Percentiles rank a stretch among this genome's conserved stretches.
phyloP scores from a whole-genome alignment of 2,329 filamentous ascomycete genomes.

The Alternaria gansuensis region DNA sequence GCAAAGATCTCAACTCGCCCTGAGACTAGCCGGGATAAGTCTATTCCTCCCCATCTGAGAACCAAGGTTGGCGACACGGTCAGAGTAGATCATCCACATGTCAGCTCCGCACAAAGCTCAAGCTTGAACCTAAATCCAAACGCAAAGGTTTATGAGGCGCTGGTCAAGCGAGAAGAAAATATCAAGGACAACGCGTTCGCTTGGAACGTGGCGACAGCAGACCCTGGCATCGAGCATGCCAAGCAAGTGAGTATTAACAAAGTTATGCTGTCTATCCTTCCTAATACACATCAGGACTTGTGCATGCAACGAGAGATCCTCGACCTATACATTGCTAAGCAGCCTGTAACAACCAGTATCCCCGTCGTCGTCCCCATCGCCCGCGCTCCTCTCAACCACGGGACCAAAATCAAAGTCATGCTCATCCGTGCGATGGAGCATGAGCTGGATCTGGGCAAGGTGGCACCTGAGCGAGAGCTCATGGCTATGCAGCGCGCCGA shows the following conservation, averaged over 20 bases:
- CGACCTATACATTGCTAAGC: neutral
- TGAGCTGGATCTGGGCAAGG: conserved; percentile 21
- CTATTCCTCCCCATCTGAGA: conserved; percentile 14
- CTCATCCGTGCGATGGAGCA: conserved; percentile 24
- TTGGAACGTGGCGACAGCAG: neutral
- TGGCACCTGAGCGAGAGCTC: conserved; percentile 17
- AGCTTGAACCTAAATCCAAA: neutral
- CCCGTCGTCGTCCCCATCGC: too few relatives aligned
- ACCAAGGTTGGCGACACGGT: neutral
- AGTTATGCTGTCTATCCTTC: neutral
- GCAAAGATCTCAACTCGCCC: neutral
- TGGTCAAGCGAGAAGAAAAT: neutral
- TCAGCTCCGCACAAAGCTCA: neutral
- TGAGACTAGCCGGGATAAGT: neutral
- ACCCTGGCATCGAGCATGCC: neutral
- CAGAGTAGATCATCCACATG: too few relatives aligned
- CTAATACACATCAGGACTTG: conserved; percentile 8
- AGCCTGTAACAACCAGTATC: neutral
- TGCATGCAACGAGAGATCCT: conserved; percentile 3
- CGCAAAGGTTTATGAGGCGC: neutral
- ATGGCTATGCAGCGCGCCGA: conserved; percentile 17
- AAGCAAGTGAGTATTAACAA: neutral
- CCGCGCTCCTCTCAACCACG: neutral
- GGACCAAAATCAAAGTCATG: neutral
- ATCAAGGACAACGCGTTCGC: neutral